Conservation (phyloP, 352 stramenopile species). For the Globisporangium takayamanum region DNA sequence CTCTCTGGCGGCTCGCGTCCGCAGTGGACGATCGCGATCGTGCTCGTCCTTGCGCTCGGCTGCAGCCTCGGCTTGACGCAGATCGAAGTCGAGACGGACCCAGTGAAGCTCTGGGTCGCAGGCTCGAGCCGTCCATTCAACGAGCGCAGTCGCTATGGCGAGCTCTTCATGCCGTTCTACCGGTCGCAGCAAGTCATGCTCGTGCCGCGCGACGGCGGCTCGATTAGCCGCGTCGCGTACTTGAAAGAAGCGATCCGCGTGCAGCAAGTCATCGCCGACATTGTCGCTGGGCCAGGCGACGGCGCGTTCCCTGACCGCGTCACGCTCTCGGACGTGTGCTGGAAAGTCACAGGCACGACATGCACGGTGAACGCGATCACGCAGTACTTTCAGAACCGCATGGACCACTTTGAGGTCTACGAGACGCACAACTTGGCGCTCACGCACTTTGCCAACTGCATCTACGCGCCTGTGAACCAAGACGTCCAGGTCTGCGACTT, state of each 20-base stretch:
- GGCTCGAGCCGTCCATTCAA: conserved; percentile 35
- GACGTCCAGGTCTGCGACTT: conserved; percentile 38
- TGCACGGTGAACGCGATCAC: conserved; percentile 57
- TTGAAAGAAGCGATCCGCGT: conserved; percentile 41
- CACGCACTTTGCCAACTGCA: conserved; percentile 34
- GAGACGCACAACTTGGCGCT: conserved; percentile 33
- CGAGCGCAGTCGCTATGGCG: conserved; percentile 31
- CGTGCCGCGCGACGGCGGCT: conserved; percentile 39
- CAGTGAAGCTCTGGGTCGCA: conserved; percentile 52
- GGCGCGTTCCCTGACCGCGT: conserved; percentile 19
- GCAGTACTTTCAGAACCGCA: conserved; percentile 60
- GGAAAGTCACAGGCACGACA: conserved; percentile 37
- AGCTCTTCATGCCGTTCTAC: conserved; percentile 56
- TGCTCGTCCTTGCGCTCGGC: conserved; percentile 15
- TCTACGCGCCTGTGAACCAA: conserved; percentile 32
- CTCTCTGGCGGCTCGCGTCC: conserved; percentile 21
- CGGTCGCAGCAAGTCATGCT: conserved; percentile 49
- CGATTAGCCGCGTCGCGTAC: conserved; percentile 30
- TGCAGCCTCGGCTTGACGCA: conserved; percentile 21
- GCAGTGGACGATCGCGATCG: conserved; percentile 17
- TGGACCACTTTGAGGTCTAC: conserved; percentile 56
- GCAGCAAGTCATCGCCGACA: conserved; percentile 26
- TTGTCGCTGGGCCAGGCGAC: conserved; percentile 6
- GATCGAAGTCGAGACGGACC: conserved; percentile 38
- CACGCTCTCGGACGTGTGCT: conserved; percentile 41